Evolutionary conservation across 371 early-diverging fungal genomes (phyloP).

Genomic region (Paraphysoderma sedebokerense): DNA sequence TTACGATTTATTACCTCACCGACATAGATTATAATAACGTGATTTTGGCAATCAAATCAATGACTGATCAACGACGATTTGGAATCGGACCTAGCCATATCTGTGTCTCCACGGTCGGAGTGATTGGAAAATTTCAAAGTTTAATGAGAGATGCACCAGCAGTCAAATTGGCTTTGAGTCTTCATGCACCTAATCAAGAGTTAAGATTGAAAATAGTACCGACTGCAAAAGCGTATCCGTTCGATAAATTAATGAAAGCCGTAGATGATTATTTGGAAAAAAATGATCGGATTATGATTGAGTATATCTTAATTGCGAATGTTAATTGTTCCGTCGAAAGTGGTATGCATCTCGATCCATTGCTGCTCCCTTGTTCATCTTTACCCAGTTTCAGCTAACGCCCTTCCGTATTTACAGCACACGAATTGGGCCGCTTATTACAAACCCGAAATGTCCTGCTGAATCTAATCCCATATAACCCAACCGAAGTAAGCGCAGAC

Average conservation of each 20-base stretch:
- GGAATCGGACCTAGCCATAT: slow-evolving; percentile 52
- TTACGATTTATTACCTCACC: too few species aligned
- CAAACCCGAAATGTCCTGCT: neutral
- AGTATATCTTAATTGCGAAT: neutral
- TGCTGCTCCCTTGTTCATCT: too few species aligned
- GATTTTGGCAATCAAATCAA: slow-evolving; percentile 42
- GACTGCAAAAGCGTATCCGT: neutral
- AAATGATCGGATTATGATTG: neutral
- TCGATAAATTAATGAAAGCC: neutral
- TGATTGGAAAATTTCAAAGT: slow-evolving; percentile 57
- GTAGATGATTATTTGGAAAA: neutral
- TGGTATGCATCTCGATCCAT: too few species aligned
- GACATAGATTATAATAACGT: too few species aligned
- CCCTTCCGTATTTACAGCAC: neutral
- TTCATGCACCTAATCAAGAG: slow-evolving; percentile 70
- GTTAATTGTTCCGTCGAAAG: neutral
- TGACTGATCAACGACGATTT: slow-evolving; percentile 53
- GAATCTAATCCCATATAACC: neutral
- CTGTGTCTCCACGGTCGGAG: slow-evolving; percentile 79
- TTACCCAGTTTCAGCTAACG: too few species aligned
- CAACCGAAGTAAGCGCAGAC: neutral
- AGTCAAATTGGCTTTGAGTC: slow-evolving; percentile 65
- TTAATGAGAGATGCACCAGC: slow-evolving; percentile 52
- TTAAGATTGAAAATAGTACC: slow-evolving; percentile 69
- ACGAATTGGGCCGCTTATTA: neutral